phyloP scores from a whole-genome alignment of 495 filamentous ascomycete species.

The Aspergillus bertholletiae region DNA sequence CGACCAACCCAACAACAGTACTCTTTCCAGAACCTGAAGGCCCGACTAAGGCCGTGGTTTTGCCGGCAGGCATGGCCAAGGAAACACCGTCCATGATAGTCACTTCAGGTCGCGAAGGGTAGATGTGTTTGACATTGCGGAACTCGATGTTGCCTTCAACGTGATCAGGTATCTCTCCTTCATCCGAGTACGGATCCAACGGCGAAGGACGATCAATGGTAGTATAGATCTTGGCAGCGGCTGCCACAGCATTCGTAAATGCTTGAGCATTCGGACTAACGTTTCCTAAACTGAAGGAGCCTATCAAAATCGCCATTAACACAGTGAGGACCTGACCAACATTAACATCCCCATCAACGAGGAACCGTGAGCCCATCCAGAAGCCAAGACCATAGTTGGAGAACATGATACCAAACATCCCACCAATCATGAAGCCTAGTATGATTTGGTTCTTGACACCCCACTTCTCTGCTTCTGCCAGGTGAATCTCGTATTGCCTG shows the following conservation, averaged over 20 bases:
- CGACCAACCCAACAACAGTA: slow-evolving; percentile 87
- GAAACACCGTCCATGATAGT: slow-evolving; percentile 79
- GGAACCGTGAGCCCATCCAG: slow-evolving; percentile 86
- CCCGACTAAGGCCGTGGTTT: slow-evolving; percentile 82
- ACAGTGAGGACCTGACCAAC: slow-evolving; percentile 65
- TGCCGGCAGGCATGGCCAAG: slow-evolving; percentile 76
- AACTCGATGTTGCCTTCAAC: slow-evolving; percentile 79
- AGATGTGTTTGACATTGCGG: slow-evolving; percentile 84
- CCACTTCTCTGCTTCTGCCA: slow-evolving; percentile 68
- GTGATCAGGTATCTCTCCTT: slow-evolving; percentile 64
- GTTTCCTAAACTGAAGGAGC: slow-evolving; percentile 86
- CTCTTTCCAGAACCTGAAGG: slow-evolving; percentile 88
- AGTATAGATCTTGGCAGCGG: slow-evolving; percentile 83
- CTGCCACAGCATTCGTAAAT: slow-evolving; percentile 76
- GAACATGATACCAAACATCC: slow-evolving; percentile 80
- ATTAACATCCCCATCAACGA: slow-evolving; percentile 62
- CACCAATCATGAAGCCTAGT: slow-evolving; percentile 72
- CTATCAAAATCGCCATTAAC: slow-evolving; percentile 84
- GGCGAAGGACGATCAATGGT: slow-evolving; percentile 92
- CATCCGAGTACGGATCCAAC: slow-evolving; percentile 70
- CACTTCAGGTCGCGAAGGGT: slow-evolving; percentile 88
- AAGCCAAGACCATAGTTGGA: slow-evolving; percentile 90
- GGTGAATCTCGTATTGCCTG: slow-evolving; percentile 73
- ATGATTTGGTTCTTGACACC: slow-evolving; percentile 71
- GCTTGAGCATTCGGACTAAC: slow-evolving; percentile 82